These are phyloP conservation scores for Delitschia confertaspora DNA, from an alignment of 495 filamentous ascomycete genomes.

Conservation along the genomic window DNA sequence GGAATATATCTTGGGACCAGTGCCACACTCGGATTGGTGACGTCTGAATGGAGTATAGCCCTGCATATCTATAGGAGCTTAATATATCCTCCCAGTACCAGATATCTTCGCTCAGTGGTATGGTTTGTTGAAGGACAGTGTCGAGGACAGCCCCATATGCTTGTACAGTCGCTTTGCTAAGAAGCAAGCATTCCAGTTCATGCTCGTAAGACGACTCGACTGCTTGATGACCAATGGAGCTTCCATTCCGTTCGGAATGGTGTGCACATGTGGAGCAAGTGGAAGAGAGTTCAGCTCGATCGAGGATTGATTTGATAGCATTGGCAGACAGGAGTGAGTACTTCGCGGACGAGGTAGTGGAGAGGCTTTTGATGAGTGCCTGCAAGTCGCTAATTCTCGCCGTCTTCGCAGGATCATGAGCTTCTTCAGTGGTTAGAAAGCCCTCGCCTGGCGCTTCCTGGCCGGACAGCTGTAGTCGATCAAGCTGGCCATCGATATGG, in stretches of 20 bases:
- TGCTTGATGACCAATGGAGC: constrained; percentile 11
- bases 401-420: constrained; percentile 21
- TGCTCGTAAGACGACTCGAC: constrained; percentile 43
- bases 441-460: constrained; percentile 29
- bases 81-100: constrained; percentile 88
- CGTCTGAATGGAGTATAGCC: constrained; percentile 73
- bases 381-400: constrained; percentile 43
- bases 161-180: constrained; percentile 78
- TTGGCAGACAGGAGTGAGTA: constrained; percentile 40
- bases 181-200: constrained; percentile 79
- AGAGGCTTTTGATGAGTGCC: constrained; percentile 57
- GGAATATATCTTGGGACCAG: constrained; percentile 54
- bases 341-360: constrained; percentile 51
- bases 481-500: constrained; percentile 68
- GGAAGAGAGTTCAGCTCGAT: constrained; percentile 44
- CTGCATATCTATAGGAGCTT: constrained; percentile 59
- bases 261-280: constrained; percentile 22
- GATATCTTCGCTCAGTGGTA: constrained; percentile 73
- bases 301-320: constrained; percentile 50
- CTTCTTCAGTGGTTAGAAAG: constrained; percentile 28
- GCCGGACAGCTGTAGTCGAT: constrained; percentile 54
- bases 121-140: constrained; percentile 65
- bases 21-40: constrained; percentile 62
- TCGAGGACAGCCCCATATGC: constrained; percentile 69
- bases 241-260: constrained; percentile 24